Evolutionary conservation across 2,329 filamentous ascomycete species (phyloP), one percentile per base, ranked within the genome.

Genomic region (Colletotrichum falcatum): DNA sequence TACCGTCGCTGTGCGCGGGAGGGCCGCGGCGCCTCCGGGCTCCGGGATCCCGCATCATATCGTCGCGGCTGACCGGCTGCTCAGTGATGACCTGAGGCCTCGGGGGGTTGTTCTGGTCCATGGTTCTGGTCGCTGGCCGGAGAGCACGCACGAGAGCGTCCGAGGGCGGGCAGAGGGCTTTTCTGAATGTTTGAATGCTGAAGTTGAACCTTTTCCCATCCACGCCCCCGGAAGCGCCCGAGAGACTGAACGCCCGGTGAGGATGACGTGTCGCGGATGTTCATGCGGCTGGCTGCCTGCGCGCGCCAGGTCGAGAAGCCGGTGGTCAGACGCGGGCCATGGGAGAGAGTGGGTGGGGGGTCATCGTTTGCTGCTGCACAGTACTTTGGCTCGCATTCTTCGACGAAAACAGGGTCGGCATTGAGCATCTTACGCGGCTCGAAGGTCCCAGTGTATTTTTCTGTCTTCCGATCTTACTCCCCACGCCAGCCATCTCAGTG

Each of bases 241-340:
- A 7, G 30, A 37, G 20, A 5, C 7, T 26, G 26, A 20, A 14
- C 7, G 54, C n/a, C n/a, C 23, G 54, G 20, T 18, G 33, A 23
- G 3, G 37, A 30, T 18, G 26, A 55, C 30, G 16, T 16, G 2
- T 12, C 5, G 39, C 30, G 9, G 18, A 37, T n/a, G 23, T 62
- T 23, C 23, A 42, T 46, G 46, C 46, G 11, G 46, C 35, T 53
- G 60, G 33, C 60, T 62, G 48, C 44, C 44, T 46, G 44, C 44
- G 5, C 9, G 42, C 9, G 20, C 2, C 18, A 16, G n/a, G 33
- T 18, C 28, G 46, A 53, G 46, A n/a, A 37, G 26, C 28, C 20
- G 46, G 33, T 37, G 33, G 33, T 46, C 1, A 61, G 44, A 28
- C 33, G 30, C n/a, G 30, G 20, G n/a, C 49, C 59, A 51, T 30